A percentile compares a stretch with the other conserved stretches of the same genome.
Conservation (phyloP, 2,329 filamentous ascomycete species). For the Cercospora janseana region DNA sequence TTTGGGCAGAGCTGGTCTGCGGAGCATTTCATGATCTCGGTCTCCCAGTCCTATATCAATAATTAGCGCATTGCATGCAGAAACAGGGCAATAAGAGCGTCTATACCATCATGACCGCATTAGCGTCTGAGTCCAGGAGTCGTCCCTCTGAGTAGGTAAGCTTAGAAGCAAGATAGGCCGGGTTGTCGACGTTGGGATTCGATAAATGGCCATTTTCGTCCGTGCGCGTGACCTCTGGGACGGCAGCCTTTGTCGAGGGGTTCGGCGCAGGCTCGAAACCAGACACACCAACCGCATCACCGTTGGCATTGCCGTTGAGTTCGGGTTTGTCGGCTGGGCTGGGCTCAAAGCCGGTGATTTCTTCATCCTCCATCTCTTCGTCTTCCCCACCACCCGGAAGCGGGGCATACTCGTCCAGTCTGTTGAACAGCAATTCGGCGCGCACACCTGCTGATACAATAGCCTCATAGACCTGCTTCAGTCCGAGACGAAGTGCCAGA, state of each 20-base stretch:
- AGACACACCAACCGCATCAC: conserved; percentile 28
- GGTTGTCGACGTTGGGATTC: conserved; percentile 45
- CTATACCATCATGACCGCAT: conserved; percentile 52
- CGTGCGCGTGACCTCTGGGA: conserved; percentile 30
- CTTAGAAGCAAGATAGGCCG: conserved; percentile 49
- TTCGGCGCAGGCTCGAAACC: conserved; percentile 36
- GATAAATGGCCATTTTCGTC: conserved; percentile 33
- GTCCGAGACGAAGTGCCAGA: conserved; percentile 67
- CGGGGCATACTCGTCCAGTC: conserved; percentile 78
- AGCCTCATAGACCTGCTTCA: conserved; percentile 70
- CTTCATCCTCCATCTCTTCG: conserved; percentile 43
- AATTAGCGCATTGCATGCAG: no score
- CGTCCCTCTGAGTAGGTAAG: conserved; percentile 50
- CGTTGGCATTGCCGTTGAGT: conserved; percentile 25
- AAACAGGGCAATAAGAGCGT: no score
- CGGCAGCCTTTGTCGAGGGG: conserved; percentile 32
- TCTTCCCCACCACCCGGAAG: conserved; percentile 59
- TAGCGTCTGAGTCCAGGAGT: conserved; percentile 50
- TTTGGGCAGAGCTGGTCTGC: conserved; percentile 44
- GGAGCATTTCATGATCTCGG: conserved; percentile 48
- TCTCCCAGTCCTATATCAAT: conserved; percentile 47
- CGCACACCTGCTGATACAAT: conserved; percentile 88
- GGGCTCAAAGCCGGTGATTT: conserved; percentile 38
- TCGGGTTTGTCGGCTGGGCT: conserved; percentile 24
- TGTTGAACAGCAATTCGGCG: conserved; percentile 79